Evolutionary conservation across 2,329 filamentous ascomycete genomes (phyloP).

Genomic region (Aureobasidium leucospermi): DNA sequence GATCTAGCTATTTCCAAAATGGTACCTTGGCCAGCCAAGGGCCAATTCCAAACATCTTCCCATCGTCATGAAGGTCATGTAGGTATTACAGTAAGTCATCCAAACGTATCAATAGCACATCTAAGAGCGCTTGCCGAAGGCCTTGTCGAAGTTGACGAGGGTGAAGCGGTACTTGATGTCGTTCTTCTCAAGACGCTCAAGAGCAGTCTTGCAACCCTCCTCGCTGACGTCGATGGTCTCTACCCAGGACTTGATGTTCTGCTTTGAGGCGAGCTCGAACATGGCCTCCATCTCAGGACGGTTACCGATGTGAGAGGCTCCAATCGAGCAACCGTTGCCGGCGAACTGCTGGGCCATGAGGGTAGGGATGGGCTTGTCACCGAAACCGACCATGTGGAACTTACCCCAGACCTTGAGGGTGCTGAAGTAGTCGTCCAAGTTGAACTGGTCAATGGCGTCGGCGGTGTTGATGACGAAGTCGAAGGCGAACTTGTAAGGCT

Average conservation of each 20-base stretch:
- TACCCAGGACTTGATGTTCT: conserved; percentile 49
- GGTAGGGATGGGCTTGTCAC: conserved; percentile 64
- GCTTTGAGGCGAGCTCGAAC: conserved; percentile 43
- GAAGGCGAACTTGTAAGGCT: conserved; percentile 53
- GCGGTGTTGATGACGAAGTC: conserved; percentile 73
- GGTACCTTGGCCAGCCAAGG: conserved; percentile 6
- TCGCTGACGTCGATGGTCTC: conserved; percentile 65
- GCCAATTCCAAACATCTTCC: neutral
- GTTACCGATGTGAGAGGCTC: conserved; percentile 45
- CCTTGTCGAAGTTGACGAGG: conserved; percentile 60
- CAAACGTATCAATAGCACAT: conserved; percentile 6
- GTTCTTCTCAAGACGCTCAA: conserved; percentile 62
- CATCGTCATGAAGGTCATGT: conserved; percentile 2
- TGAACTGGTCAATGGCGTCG: conserved; percentile 61
- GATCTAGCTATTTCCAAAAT: conserved; percentile 3
- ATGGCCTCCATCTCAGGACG: conserved; percentile 44
- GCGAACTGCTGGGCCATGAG: conserved; percentile 70
- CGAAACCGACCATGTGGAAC: conserved; percentile 74
- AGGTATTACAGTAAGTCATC: conserved; percentile 11
- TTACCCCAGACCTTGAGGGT: conserved; percentile 74
- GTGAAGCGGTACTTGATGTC: conserved; percentile 63
- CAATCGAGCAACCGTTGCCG: conserved; percentile 56
- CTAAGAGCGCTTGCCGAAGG: conserved; percentile 47
- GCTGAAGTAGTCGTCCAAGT: conserved; percentile 64
- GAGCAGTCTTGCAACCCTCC: conserved; percentile 61